Percentiles rank a stretch among this genome's conserved stretches.
These are phyloP conservation scores for Cercospora berteroae DNA, from an alignment of 2,329 filamentous ascomycete species.

Conservation along the genomic window DNA sequence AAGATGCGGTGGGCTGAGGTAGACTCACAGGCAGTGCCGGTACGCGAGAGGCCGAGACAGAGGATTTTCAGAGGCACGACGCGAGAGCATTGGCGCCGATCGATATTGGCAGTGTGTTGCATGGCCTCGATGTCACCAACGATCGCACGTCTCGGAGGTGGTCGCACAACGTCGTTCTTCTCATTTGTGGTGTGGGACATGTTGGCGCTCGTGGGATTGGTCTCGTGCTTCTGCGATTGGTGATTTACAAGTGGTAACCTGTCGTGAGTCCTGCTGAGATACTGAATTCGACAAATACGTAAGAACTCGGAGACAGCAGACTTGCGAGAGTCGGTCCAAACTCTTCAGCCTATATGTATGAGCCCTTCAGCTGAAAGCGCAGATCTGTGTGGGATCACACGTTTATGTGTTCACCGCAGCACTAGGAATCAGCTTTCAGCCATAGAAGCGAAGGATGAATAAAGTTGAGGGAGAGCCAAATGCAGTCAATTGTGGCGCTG, in stretches of 20 bases:
- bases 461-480: background rate
- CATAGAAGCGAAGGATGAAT: background rate
- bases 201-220: background rate
- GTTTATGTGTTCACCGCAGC: background rate
- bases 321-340: background rate
- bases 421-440: background rate
- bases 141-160: conserved; percentile 1
- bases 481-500: background rate
- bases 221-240: background rate
- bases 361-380: background rate
- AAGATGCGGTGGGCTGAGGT: background rate
- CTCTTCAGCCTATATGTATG: background rate
- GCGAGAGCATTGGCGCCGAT: conserved; percentile 18
- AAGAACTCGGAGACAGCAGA: background rate
- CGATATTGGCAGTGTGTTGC: conserved; percentile 14
- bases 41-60: conserved; percentile 63
- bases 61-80: conserved; percentile 62
- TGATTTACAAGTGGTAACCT: background rate
- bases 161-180: background rate
- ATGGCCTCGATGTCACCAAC: conserved; percentile 16
- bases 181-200: background rate
- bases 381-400: background rate
- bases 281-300: background rate
- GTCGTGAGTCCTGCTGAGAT: too few species aligned
- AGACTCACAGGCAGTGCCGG: conserved; percentile 57